Base-by-base conservation (phyloP, 1,139 yeast genomes). In the Hansenula sp. region DNA sequence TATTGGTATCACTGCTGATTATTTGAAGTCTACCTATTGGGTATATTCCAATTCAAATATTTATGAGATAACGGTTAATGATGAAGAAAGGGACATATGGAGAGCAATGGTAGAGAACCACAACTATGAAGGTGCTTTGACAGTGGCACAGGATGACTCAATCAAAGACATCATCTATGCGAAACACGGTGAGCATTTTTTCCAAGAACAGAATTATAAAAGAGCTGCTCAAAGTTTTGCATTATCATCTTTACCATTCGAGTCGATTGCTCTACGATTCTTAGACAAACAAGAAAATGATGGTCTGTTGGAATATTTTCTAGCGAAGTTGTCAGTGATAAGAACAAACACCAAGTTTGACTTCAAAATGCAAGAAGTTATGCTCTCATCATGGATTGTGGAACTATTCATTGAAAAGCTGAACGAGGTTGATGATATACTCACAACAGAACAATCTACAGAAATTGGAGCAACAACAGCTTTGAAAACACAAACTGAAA, bases 311-410 rank as follows among this genome's bases (percentile, higher is more conserved):
- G 74, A 71, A 40, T 88, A 85, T 54, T 67, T 91, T 19, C 53
- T 66, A 4, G 66, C 73, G 1, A 84, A 87, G 53, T 71, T 86
- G 41, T 10, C 32, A 1, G 33, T 49, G 1, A n/a, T 57, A n/a
- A 50, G 56, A 62, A 37, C 43, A 52, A 51, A 48, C 76, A 52
- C 55, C 71, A 68, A 47, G 39, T 57, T 45, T 50, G 74, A 65
- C 33, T 65, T 42, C 48, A 55, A 67, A 36, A 76, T 86, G 58
- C 85, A 84, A 55, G 65, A 76, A 32, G 69, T 76, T 0, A 72
- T 89, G 46, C 62, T 91, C n/a, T 79, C 91, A 0, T 78, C 85
- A 47, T 91, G 97, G 96, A 78, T 91, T 33, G 74, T 88, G 7
- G 94, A 90, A 65, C 63, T 86, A 12, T 77, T 65, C 46, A 68